Evolutionary conservation across 2,329 filamentous ascomycete species (phyloP).

Genomic region (Penicillium sp.): DNA sequence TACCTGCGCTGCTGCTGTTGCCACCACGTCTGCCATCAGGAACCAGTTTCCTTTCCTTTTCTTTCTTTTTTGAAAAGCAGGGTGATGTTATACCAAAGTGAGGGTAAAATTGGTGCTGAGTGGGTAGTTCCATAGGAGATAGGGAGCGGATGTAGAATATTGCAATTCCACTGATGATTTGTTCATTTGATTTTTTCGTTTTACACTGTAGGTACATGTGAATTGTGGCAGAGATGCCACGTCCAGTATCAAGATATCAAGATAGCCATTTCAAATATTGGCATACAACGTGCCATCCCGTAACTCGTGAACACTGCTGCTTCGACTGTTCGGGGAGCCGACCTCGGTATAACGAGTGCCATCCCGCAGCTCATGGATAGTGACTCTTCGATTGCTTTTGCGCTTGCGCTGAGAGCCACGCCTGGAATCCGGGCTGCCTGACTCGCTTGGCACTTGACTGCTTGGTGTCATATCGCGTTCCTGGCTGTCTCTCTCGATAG

Average conservation of each 20-base stretch:
- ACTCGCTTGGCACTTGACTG: constrained; percentile 25
- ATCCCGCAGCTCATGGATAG: constrained; percentile 37
- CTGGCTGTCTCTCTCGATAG: constrained; percentile 24
- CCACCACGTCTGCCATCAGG: no score
- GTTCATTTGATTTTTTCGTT: background rate
- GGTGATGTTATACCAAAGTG: background rate
- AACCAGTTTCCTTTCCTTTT: no score
- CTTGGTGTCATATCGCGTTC: constrained; percentile 21
- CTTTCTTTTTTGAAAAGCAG: no score
- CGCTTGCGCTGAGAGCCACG: constrained; percentile 24
- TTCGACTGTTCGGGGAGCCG: constrained; percentile 28
- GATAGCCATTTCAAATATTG: constrained; percentile 24
- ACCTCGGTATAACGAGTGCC: constrained; percentile 36
- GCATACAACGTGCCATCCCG: constrained; percentile 39
- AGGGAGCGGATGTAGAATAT: background rate
- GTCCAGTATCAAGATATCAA: background rate
- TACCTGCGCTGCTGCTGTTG: no score
- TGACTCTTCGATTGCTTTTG: constrained; percentile 29
- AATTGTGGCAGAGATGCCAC: background rate
- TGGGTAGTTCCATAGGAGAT: background rate
- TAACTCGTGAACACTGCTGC: constrained; percentile 35
- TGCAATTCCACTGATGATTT: background rate
- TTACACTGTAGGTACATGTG: background rate
- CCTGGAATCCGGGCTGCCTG: constrained; percentile 26
- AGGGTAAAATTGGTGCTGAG: background rate